Base-by-base conservation (phyloP, 2,329 filamentous ascomycete genomes). In the Teratosphaeriaceae sp. region DNA sequence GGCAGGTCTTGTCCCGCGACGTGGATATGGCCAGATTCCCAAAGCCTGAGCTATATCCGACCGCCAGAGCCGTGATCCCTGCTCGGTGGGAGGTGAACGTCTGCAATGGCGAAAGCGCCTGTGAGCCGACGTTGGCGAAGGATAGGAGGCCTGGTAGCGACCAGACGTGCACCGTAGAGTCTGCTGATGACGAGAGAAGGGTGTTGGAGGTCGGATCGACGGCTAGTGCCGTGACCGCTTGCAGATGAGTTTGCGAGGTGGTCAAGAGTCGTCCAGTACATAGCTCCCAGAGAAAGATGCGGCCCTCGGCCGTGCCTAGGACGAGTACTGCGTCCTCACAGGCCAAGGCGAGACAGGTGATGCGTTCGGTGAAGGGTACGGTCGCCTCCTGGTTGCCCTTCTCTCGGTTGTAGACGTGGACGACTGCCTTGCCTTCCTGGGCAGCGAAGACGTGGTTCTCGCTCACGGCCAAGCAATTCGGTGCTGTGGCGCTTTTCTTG, bases 161-260 rank as follows among this genome's bases (percentile, higher is more conserved):
- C 92, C 92, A 98, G 47, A 97, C 83, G 65, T 94, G 87, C 49
- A 96, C 76, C 62, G 87, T 94, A 40, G 88, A 85, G 69, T 98
- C 92, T 53, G 83, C 78, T 2, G 86, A 90, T 29, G 82, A 87
- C 1, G 85, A 86, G 39, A 92, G 72, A 40, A 92, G 66, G 65
- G 88, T 83, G 55, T 79, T 80, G 36, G 79, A 82, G 31, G 82
- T 84, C 9, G 81, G 76, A 57, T 82, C 78, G 20, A 82, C 74
- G 27, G 78, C 80, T 42, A 97, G 70, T 59, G 80, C 83, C 19
- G 85, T 88, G 21, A 97, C 80, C 16, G 81, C 74, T 64, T 90
- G 87, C 18, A 94, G 77, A 68, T 94, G 87, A 50, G 84, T 80
- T 42, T 85, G 79, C 13, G 82, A 79, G 6, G 86, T 89, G 5